phyloP scores from a whole-genome alignment of 1,284 basidiomycete species.

The Fomitopsis palustris region DNA sequence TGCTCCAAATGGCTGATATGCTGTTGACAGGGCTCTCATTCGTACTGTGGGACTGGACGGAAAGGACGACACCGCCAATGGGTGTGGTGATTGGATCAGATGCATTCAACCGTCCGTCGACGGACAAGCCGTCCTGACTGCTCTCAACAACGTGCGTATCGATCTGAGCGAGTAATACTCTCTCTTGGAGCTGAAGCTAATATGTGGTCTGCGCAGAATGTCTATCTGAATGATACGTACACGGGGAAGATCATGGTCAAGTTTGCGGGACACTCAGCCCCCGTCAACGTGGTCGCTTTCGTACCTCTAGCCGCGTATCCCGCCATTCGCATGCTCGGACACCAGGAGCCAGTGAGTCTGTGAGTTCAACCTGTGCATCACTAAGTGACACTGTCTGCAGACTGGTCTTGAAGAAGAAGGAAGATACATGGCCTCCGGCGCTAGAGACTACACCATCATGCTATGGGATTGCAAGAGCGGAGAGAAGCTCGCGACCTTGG shows the following conservation, averaged over 20 bases:
- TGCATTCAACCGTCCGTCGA: conserved; percentile 59
- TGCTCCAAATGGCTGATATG: background rate
- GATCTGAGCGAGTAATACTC: conserved; percentile 45
- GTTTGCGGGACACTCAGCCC: conserved; percentile 70
- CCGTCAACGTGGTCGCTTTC: conserved; percentile 64
- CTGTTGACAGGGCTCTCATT: background rate
- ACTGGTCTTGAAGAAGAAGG: conserved; percentile 46
- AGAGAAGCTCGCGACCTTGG: too few species aligned
- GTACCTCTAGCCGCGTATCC: conserved; percentile 54
- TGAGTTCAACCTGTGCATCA: too few species aligned
- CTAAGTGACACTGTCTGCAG: background rate
- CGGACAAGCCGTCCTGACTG: conserved; percentile 37
- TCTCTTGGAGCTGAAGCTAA: background rate
- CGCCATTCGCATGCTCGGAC: conserved; percentile 40
- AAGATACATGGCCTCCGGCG: conserved; percentile 26
- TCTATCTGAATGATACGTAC: conserved; percentile 55
- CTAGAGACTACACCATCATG: too few species aligned
- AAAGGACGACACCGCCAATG: background rate
- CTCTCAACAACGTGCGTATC: conserved; percentile 52
- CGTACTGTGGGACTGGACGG: background rate
- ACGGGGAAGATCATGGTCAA: conserved; percentile 63
- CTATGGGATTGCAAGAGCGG: too few species aligned
- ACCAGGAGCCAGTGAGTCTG: conserved; percentile 15
- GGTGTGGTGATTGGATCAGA: conserved; percentile 46
- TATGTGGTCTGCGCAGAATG: conserved; percentile 43